Conservation (phyloP, 2,329 filamentous ascomycete genomes). For the Aspergillus sp. region DNA sequence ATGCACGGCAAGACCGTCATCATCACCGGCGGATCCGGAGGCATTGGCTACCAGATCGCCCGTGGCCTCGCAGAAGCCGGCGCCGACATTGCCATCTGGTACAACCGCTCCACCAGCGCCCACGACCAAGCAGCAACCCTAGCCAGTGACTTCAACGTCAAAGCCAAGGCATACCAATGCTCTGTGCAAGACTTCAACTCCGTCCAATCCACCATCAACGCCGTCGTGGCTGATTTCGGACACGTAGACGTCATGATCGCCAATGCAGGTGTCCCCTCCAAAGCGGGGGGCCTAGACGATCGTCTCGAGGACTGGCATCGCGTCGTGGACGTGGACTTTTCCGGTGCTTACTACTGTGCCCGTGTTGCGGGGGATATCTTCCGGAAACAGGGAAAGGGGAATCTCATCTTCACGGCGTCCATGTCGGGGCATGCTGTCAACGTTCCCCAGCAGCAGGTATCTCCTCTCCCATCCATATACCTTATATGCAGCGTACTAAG, state of each 20-base stretch:
- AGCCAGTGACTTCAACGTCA: constrained; percentile 26
- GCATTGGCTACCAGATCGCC: constrained; percentile 37
- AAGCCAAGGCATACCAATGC: constrained; percentile 35
- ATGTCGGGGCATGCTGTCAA: constrained; percentile 70
- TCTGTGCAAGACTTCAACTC: constrained; percentile 20
- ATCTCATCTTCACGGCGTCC: constrained; percentile 51
- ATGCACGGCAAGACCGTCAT: constrained; percentile 10
- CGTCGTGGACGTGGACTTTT: constrained; percentile 36
- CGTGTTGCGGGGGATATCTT: constrained; percentile 62
- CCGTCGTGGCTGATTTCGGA: constrained; percentile 54
- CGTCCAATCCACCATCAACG: constrained; percentile 23
- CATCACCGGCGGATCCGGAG: constrained; percentile 32
- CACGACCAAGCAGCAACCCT: constrained; percentile 15
- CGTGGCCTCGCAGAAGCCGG: constrained; percentile 41
- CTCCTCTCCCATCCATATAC: too few species aligned
- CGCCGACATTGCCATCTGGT: constrained; percentile 33
- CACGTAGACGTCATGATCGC: constrained; percentile 69
- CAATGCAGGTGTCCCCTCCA: constrained; percentile 67
- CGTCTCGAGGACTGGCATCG: constrained; percentile 11
- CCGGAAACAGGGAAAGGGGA: constrained; percentile 51
- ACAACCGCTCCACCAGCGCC: constrained; percentile 26
- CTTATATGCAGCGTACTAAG: not conserved
- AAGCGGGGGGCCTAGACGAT: constrained; percentile 11
- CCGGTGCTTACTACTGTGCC: constrained; percentile 69
- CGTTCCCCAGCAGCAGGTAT: constrained; percentile 54